These are phyloP conservation scores for Suillus ampliporus DNA, from an alignment of 768 basidiomycete species.

Conservation along the genomic window DNA sequence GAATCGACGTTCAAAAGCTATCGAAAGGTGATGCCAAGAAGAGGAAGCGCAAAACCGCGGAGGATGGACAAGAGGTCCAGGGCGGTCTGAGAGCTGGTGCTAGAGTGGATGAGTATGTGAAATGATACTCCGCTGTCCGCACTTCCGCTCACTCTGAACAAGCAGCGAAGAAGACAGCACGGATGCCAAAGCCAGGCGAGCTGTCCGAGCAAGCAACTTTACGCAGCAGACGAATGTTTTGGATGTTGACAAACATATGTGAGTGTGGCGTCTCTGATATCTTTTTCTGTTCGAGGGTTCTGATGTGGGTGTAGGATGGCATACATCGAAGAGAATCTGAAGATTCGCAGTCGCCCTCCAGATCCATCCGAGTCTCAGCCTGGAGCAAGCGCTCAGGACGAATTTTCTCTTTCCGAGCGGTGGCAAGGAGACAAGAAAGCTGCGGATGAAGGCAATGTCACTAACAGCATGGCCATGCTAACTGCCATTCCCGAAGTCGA, in stretches of 20 bases:
- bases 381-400: conserved; percentile 75
- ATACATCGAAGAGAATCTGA: conserved; percentile 94
- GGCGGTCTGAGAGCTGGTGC: conserved; percentile 65
- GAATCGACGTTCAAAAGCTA: conserved; percentile 85
- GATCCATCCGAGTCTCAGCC: conserved; percentile 53
- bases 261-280: conserved; percentile 33
- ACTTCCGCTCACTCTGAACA: background rate
- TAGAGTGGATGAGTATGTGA: conserved; percentile 54
- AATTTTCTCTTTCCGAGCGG: conserved; percentile 72
- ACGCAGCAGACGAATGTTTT: conserved; percentile 96
- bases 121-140: conserved; percentile 21
- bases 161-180: conserved; percentile 66
- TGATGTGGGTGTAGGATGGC: conserved; percentile 74
- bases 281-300: background rate
- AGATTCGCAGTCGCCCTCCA: conserved; percentile 63
- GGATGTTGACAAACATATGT: conserved; percentile 99
- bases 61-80: conserved; percentile 47
- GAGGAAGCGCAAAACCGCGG: conserved; percentile 61
- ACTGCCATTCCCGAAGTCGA: conserved; percentile 99
- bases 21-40: conserved; percentile 83
- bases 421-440: conserved; percentile 62
- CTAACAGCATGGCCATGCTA: conserved; percentile 92
- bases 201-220: conserved; percentile 89
- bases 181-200: conserved; percentile 71
- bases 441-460: conserved; percentile 90